These are phyloP conservation scores for Stagonosporopsis chrysanthemi DNA, from an alignment of 2,329 filamentous ascomycete genomes.

Conservation along the genomic window DNA sequence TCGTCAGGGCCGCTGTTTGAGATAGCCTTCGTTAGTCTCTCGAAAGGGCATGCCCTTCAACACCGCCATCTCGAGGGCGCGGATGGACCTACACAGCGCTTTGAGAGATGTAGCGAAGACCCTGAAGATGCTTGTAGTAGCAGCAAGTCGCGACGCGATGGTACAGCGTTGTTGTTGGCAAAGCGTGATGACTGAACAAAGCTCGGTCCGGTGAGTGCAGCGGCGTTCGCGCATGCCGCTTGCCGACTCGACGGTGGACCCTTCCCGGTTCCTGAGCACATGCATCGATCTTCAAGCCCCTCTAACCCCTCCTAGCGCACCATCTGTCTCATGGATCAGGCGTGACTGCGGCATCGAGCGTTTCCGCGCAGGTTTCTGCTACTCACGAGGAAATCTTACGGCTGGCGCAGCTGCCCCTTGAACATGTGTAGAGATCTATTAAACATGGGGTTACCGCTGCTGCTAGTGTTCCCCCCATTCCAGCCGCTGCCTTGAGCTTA, in stretches of 20 bases:
- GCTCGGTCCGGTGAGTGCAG: slow-evolving; percentile 15
- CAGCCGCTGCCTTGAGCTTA: slow-evolving; percentile 11
- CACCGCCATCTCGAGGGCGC: slow-evolving; percentile 40
- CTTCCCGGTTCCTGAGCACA: slow-evolving; percentile 16
- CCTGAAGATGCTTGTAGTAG: slow-evolving; percentile 15
- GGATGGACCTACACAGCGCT: slow-evolving; percentile 43
- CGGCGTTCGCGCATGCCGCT: slow-evolving; percentile 4
- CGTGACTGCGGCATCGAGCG: slow-evolving; percentile 20
- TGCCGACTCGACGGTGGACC: slow-evolving; percentile 5
- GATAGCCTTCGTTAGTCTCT: slow-evolving; percentile 41
- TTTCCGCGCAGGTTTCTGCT: slow-evolving; percentile 16
- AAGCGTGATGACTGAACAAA: slow-evolving; percentile 18
- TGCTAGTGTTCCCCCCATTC: slow-evolving; percentile 15
- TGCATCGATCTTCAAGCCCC: slow-evolving; percentile 6
- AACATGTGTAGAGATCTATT: slow-evolving; percentile 8
- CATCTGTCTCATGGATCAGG: slow-evolving; percentile 21
- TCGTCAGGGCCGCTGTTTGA: slow-evolving; percentile 30
- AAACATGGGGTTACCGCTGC: slow-evolving; percentile 14
- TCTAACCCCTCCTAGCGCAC: slow-evolving; percentile 11
- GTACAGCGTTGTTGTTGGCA: slow-evolving; percentile 7
- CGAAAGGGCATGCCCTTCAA: slow-evolving; percentile 40
- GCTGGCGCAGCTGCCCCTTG: background rate
- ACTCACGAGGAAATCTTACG: slow-evolving; percentile 17
- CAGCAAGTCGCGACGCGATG: slow-evolving; percentile 9
- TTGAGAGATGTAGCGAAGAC: slow-evolving; percentile 29